Percentiles rank a stretch among this genome's conserved stretches.
Conservation (phyloP, 331 rosid species). For the Pyrus hybrid region DNA sequence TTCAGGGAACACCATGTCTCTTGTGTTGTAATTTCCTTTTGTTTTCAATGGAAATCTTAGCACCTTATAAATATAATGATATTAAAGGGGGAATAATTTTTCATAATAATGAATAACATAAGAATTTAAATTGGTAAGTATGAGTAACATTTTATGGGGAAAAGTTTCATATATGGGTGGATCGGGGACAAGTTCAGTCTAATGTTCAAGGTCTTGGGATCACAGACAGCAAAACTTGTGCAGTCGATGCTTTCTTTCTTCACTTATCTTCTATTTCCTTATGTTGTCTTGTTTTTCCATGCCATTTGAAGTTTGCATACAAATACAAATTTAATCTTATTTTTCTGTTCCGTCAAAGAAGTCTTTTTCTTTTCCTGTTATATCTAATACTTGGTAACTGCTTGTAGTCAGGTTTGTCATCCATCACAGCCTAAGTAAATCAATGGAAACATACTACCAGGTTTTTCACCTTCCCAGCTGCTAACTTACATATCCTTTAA, state of each 20-base stretch:
- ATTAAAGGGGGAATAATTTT: background rate
- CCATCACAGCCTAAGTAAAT: conserved; percentile 98
- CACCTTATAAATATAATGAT: background rate
- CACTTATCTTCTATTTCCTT: background rate
- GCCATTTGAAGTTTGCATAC: background rate
- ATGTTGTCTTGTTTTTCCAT: background rate
- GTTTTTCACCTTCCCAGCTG: conserved; percentile 31
- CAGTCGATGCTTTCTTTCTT: background rate
- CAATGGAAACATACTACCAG: conserved; percentile 99
- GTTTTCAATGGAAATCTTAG: background rate
- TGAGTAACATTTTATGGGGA: background rate
- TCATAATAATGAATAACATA: background rate
- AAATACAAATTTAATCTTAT: background rate
- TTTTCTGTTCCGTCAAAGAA: conserved; percentile 2
- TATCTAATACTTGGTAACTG: conserved; percentile 25
- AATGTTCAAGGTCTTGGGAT: background rate
- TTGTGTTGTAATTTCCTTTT: background rate
- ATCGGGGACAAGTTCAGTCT: background rate
- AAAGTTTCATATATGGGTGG: background rate
- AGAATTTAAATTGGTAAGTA: background rate
- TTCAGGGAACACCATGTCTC: background rate
- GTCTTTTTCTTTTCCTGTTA: conserved; percentile 5
- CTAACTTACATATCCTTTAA: conserved; percentile 5
- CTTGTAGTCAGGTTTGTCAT: conserved; percentile 94
- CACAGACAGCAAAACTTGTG: background rate